Conservation (phyloP, 2,329 filamentous ascomycete species). For the Diplodia seriata region DNA sequence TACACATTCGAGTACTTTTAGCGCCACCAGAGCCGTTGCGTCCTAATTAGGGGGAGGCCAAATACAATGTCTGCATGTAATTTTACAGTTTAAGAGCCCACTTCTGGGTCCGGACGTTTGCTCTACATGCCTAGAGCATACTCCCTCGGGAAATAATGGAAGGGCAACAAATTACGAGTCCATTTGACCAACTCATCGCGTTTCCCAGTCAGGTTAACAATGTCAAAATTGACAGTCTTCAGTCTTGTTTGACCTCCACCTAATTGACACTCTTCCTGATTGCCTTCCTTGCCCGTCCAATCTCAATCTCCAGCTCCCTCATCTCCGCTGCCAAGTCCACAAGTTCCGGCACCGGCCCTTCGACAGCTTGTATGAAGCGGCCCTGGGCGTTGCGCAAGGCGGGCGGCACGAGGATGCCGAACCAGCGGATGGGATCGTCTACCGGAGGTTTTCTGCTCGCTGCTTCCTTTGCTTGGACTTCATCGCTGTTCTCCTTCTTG, state of each 20-base stretch:
- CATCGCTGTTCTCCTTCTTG: not conserved
- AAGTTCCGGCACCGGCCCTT: conserved; percentile 64
- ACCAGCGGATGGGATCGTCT: conserved; percentile 65
- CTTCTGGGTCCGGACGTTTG: too few species aligned
- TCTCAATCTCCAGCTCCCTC: conserved; percentile 70
- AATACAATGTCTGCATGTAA: too few species aligned
- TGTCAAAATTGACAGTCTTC: too few species aligned
- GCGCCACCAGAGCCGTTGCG: too few species aligned
- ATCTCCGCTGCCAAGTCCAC: conserved; percentile 67
- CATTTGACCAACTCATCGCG: too few species aligned
- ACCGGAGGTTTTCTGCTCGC: not conserved
- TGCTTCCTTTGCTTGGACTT: not conserved
- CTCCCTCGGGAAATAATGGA: too few species aligned
- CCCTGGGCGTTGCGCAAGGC: conserved; percentile 64
- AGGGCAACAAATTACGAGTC: too few species aligned
- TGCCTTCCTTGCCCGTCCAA: conserved; percentile 63
- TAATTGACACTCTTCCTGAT: conserved; percentile 45
- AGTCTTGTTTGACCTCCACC: not conserved
- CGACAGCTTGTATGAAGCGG: conserved; percentile 63
- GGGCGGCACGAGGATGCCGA: conserved; percentile 60
- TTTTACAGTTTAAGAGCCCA: too few species aligned
- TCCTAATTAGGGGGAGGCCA: too few species aligned
- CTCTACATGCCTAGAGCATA: too few species aligned
- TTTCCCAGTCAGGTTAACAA: too few species aligned
- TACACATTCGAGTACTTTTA: too few species aligned